phyloP scores from a whole-genome alignment of 768 basidiomycete species.

The Lactarius hengduanensis region DNA sequence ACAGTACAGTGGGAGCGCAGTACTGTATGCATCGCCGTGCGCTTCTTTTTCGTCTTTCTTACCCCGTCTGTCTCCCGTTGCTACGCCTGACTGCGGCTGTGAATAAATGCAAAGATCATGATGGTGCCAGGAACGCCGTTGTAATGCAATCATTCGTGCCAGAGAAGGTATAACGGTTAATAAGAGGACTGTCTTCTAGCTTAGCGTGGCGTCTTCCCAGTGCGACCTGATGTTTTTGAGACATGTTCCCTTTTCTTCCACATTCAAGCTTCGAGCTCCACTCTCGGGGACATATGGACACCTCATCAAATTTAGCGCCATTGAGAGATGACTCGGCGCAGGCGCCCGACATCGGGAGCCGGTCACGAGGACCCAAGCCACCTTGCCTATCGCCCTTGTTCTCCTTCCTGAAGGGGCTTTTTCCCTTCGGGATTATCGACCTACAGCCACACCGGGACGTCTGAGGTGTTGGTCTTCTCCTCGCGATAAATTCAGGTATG shows the following conservation, averaged over 20 bases:
- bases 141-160: constrained; percentile 1
- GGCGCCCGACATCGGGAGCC: constrained; percentile 6
- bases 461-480: neutral
- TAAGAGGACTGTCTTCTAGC: neutral
- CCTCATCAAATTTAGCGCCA: neutral
- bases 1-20: neutral
- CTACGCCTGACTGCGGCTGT: constrained; percentile 7
- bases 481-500: constrained; percentile 1
- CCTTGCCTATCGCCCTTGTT: constrained; percentile 11
- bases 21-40: neutral
- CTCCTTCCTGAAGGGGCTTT: neutral
- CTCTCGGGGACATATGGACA: neutral
- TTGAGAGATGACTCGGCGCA: constrained; percentile 4
- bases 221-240: neutral
- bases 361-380: constrained; percentile 16
- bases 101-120: constrained; percentile 1
- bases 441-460: neutral
- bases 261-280: neutral
- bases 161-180: constrained; percentile 8
- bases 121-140: constrained; percentile 1
- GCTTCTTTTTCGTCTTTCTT: constrained; percentile 4
- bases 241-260: neutral
- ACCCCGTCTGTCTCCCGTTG: constrained; percentile 11
- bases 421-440: constrained; percentile 11
- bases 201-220: constrained; percentile 10